Percentiles rank a stretch among this genome's conserved stretches.
phyloP scores from a whole-genome alignment of 1,139 yeast genomes.

The Sugiyamaella xylanicola region DNA sequence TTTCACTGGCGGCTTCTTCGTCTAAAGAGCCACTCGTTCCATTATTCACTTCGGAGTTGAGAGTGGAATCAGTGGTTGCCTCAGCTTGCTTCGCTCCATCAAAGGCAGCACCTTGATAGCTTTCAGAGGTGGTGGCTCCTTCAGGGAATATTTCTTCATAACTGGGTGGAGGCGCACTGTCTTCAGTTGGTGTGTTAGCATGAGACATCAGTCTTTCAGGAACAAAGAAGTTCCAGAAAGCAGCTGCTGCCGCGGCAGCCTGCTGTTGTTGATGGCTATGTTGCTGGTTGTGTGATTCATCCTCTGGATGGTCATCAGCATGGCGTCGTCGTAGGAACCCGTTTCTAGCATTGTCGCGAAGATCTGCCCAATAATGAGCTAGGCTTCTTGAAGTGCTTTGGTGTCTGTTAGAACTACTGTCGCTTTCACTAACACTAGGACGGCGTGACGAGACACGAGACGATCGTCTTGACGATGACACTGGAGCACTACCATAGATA shows the following conservation, averaged over 20 bases:
- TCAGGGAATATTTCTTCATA: conserved; percentile 83
- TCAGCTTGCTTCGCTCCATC: conserved; percentile 24
- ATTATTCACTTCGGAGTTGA: too few relatives aligned
- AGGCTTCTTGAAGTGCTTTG: conserved; percentile 14
- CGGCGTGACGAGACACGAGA: conserved; percentile 16
- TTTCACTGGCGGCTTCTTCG: conserved; percentile 21
- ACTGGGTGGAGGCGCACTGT: conserved; percentile 52
- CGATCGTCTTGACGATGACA: conserved; percentile 13
- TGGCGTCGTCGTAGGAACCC: conserved; percentile 14
- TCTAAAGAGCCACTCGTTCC: too few relatives aligned
- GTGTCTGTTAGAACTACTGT: neutral
- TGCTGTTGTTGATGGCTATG: conserved; percentile 1
- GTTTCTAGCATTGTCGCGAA: conserved; percentile 24
- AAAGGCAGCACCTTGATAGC: conserved; percentile 38
- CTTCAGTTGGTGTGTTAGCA: conserved; percentile 15
- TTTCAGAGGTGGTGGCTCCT: conserved; percentile 47
- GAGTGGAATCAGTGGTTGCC: conserved; percentile 5
- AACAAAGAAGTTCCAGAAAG: conserved; percentile 16
- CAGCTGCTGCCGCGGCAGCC: conserved; percentile 4
- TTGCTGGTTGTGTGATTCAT: neutral
- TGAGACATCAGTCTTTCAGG: conserved; percentile 18
- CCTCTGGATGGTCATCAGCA: conserved; percentile 1
- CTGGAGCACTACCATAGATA: neutral
- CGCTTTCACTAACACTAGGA: conserved; percentile 4
- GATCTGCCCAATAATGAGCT: conserved; percentile 23